Conservation (phyloP, 2,329 filamentous ascomycete species). For the Cucurbitaria berberidis region DNA sequence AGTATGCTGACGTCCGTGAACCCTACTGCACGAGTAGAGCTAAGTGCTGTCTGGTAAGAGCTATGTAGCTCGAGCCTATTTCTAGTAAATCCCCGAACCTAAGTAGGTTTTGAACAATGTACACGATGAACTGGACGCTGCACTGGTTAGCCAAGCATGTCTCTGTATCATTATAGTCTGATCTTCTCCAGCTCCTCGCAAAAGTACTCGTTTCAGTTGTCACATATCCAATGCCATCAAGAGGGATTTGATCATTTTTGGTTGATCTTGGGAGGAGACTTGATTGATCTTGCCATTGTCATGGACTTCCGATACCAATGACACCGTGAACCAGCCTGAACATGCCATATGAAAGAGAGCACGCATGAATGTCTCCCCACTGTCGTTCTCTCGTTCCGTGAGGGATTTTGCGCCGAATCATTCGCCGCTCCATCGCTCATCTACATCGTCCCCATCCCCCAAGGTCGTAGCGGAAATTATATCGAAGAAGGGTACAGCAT, state of each 20-base stretch:
- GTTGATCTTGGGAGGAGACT: conserved; percentile 49
- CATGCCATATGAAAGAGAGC: conserved; percentile 45
- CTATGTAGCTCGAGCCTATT: neutral
- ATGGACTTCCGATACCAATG: conserved; percentile 46
- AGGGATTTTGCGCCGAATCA: conserved; percentile 36
- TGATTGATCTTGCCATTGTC: conserved; percentile 47
- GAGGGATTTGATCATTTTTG: conserved; percentile 40
- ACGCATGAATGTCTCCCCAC: conserved; percentile 40
- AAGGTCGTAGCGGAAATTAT: conserved; percentile 62
- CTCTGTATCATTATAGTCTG: neutral
- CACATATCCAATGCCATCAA: conserved; percentile 3
- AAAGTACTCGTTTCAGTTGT: neutral
- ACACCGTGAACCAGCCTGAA: conserved; percentile 48
- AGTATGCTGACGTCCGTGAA: neutral
- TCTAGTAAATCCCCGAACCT: neutral
- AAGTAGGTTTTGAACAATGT: neutral
- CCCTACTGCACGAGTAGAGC: neutral
- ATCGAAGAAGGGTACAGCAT: conserved; percentile 99
- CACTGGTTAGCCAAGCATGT: neutral
- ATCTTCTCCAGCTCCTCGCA: neutral
- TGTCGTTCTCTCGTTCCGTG: conserved; percentile 40
- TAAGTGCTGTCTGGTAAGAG: neutral
- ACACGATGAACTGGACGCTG: neutral
- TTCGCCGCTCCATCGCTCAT: conserved; percentile 34
- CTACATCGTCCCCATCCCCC: conserved; percentile 36